Conservation (phyloP, 441 rosid genomes). For the Biscutella auriculata region DNA sequence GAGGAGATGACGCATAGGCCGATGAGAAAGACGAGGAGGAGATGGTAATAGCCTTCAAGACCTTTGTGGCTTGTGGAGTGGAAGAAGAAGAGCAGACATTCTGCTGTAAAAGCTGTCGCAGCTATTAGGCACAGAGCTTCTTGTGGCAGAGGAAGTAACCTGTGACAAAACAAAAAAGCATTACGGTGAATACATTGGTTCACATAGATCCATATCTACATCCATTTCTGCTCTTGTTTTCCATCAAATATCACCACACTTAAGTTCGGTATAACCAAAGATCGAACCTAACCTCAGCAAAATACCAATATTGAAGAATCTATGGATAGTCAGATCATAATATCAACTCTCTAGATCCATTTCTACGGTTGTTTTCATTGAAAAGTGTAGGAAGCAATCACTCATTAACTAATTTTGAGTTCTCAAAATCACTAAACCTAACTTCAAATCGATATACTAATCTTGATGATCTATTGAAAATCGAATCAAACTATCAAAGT, state of each 20-base stretch:
- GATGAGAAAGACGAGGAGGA: constrained; percentile 72
- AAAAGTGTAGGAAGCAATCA: neutral
- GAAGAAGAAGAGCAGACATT: constrained; percentile 75
- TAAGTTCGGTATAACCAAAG: neutral
- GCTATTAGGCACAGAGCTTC: constrained; percentile 69
- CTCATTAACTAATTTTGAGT: neutral
- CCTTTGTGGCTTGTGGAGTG: constrained; percentile 95
- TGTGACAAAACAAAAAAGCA: constrained; percentile 15
- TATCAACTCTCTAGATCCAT: neutral
- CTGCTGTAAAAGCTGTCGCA: constrained; percentile 72
- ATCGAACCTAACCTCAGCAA: neutral
- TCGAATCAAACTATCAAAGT: neutral
- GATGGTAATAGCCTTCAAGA: constrained; percentile 91
- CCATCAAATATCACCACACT: neutral
- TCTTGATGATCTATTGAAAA: neutral
- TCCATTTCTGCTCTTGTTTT: neutral
- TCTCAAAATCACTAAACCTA: neutral
- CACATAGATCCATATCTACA: neutral
- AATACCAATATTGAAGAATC: neutral
- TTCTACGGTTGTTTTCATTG: neutral
- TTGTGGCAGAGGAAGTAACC: constrained; percentile 68
- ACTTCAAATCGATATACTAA: neutral
- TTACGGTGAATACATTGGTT: neutral
- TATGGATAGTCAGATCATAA: neutral
- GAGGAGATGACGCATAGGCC: constrained; percentile 55